Evolutionary conservation across 2,329 filamentous ascomycete species (phyloP), one percentile per base, ranked within the genome.

Genomic region (Fusarium fujikuroi): DNA sequence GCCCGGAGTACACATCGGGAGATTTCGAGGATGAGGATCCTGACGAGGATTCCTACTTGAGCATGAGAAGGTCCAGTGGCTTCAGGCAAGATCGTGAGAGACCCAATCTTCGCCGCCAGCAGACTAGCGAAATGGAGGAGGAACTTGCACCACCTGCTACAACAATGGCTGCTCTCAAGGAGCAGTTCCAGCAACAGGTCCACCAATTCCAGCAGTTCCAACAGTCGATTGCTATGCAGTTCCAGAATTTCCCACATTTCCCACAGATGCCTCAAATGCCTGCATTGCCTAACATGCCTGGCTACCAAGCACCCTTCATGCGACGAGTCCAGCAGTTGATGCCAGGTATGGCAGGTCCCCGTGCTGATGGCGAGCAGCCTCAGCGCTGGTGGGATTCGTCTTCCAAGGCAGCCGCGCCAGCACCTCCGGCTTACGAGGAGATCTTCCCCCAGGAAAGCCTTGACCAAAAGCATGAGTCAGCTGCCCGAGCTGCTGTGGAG

Each of bases 371-470:
- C 21, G 81, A 82, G 66, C 81, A 53, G 70, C 80, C 43, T 74
- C 72, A 72, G 15, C 87, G 87, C 67, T 93, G 92, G 91, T 93
- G 91, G 89, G 83, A 92, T 34, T 87, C 92, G 49, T 89, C 90
- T 14, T 83, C 86, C 42, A 85, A 87, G 75, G 82, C 83, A 21
- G 84, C 82, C 25, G 83, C 83, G 43, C 82, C 88, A 15, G 84
- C 86, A 37, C 93, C 93, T 14, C 93, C 93, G 15, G 89, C 93
- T 0, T 96, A 96, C 73, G 91, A 95, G 60, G 93, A 95, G 53
- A 89, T 96, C 34, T 96, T 91, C 79, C 93, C 92, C 4, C 83
- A 84, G 44, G 81, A 85, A 60, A 84, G 86, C 49, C 71, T 86
- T 21, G 88, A 91, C 63, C 83, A 81, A 30, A 92, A 92, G 80